Percentiles rank a stretch among this genome's conserved stretches.
Evolutionary conservation across 768 basidiomycete genomes (phyloP).

Genomic region (Hemileccinum impolitum): DNA sequence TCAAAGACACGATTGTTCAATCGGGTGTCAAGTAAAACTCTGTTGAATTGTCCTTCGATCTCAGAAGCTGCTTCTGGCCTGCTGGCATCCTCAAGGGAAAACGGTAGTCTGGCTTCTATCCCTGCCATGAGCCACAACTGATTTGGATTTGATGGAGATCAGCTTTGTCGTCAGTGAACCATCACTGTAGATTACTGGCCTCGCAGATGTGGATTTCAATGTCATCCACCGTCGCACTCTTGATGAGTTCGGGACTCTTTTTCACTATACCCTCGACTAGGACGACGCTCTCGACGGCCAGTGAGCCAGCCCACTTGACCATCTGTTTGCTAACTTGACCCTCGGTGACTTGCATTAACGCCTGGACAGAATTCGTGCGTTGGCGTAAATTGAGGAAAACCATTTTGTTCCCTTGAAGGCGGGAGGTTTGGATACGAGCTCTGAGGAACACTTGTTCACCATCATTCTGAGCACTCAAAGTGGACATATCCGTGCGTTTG

Average conservation of each 20-base stretch:
- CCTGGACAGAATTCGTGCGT: conserved; percentile 82
- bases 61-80: conserved; percentile 75
- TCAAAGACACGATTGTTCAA: conserved; percentile 94
- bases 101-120: conserved; percentile 77
- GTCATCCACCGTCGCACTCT: conserved; percentile 84
- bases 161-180: background rate
- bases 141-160: background rate
- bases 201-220: conserved; percentile 83
- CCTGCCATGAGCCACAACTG: conserved; percentile 83
- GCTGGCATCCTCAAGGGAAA: conserved; percentile 89
- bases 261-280: conserved; percentile 82
- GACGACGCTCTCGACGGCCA: conserved; percentile 87
- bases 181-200: conserved; percentile 40
- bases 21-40: conserved; percentile 88
- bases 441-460: conserved; percentile 80
- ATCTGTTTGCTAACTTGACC: conserved; percentile 92
- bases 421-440: conserved; percentile 86
- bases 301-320: conserved; percentile 83
- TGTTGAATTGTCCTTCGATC: conserved; percentile 61
- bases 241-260: conserved; percentile 80
- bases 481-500: conserved; percentile 59
- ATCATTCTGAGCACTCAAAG: conserved; percentile 57
- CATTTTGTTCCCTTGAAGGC: conserved; percentile 94
- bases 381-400: conserved; percentile 92
- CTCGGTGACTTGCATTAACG: conserved; percentile 65